These are phyloP conservation scores for Stachybotrys chlorohalonatus DNA, from an alignment of 2,329 filamentous ascomycete genomes.

Conservation along the genomic window DNA sequence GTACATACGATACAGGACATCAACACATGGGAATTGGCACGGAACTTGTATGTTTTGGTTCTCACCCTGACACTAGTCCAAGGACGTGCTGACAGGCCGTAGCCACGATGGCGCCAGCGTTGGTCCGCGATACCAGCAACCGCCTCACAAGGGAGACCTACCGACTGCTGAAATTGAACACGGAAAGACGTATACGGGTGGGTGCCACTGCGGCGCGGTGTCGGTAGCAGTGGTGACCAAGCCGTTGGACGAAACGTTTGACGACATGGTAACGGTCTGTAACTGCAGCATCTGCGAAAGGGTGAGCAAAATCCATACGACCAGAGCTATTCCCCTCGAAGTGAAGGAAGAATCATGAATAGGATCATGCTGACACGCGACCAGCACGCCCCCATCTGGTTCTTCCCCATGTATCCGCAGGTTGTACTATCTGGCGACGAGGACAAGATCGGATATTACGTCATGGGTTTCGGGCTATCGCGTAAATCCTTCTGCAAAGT, in stretches of 20 bases:
- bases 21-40: constrained; percentile 30
- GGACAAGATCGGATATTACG: constrained; percentile 29
- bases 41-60: constrained; percentile 19
- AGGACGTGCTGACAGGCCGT: neutral
- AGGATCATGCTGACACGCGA: neutral
- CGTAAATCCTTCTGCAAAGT: constrained; percentile 38
- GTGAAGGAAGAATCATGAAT: neutral
- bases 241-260: constrained; percentile 28
- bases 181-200: constrained; percentile 34
- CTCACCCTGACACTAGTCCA: neutral
- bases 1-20: constrained; percentile 32
- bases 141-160: constrained; percentile 29
- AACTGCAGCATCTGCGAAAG: constrained; percentile 42
- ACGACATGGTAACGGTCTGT: constrained; percentile 28
- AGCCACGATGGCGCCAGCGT: constrained; percentile 29
- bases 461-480: constrained; percentile 19
- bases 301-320: constrained; percentile 15
- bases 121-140: constrained; percentile 22
- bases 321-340: neutral
- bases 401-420: constrained; percentile 29
- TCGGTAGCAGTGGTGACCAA: constrained; percentile 31
- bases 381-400: constrained; percentile 35
- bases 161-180: constrained; percentile 27
- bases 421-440: constrained; percentile 28
- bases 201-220: constrained; percentile 45